phyloP scores from a whole-genome alignment of 495 filamentous ascomycete genomes.

The Tuber melanosporum region DNA sequence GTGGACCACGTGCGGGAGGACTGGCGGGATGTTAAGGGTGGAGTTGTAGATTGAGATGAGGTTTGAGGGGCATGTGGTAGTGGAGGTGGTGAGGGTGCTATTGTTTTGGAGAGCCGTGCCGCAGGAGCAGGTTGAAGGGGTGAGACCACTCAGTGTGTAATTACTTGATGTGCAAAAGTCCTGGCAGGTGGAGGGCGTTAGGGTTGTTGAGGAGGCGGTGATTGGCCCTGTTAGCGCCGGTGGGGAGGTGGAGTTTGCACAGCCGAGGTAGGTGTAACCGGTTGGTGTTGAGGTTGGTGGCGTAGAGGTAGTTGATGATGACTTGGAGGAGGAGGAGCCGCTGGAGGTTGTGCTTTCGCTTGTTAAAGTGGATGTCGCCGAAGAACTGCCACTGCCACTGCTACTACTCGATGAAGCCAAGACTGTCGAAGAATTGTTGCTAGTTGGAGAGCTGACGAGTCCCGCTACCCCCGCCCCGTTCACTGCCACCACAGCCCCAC shows the following conservation, averaged over 20 bases:
- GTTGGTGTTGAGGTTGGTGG: slow-evolving; percentile 10
- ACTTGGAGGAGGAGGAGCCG: not conserved
- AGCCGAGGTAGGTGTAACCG: slow-evolving; percentile 46
- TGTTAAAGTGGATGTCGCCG: not conserved
- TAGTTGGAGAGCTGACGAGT: not conserved
- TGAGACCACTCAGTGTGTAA: slow-evolving; percentile 51
- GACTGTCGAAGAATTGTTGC: not conserved
- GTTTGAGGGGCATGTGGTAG: slow-evolving; percentile 51
- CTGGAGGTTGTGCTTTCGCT: not conserved
- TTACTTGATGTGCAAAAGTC: slow-evolving; percentile 46
- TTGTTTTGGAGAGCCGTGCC: slow-evolving; percentile 49
- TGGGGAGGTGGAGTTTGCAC: slow-evolving; percentile 51
- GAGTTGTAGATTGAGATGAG: slow-evolving; percentile 47
- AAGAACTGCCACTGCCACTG: not conserved
- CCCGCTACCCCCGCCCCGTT: not conserved
- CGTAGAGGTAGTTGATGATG: slow-evolving; percentile 6
- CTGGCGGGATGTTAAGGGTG: slow-evolving; percentile 18
- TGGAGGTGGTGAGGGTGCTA: slow-evolving; percentile 32
- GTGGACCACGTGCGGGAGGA: slow-evolving; percentile 10
- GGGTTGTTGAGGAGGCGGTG: slow-evolving; percentile 11
- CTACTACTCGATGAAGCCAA: not conserved
- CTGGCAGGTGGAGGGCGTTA: slow-evolving; percentile 45
- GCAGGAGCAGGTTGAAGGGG: slow-evolving; percentile 45
- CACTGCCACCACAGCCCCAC: not conserved
- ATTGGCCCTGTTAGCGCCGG: slow-evolving; percentile 46